phyloP scores from a whole-genome alignment of 2,329 filamentous ascomycete species.

The Aspergillus ruber region DNA sequence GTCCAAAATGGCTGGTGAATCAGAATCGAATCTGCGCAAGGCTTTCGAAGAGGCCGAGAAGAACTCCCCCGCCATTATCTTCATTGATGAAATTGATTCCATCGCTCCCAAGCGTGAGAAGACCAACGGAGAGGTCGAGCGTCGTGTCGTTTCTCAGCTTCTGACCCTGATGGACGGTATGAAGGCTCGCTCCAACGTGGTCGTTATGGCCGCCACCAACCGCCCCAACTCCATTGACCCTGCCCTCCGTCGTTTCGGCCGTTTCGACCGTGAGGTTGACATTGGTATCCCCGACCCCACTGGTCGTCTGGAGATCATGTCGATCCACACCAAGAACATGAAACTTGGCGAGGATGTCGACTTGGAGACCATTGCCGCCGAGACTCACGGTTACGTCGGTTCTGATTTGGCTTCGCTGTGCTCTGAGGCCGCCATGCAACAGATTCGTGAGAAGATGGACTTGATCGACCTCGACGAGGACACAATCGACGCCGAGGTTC shows the following conservation, averaged over 20 bases:
- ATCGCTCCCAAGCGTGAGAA: constrained; percentile 99
- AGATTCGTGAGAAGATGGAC: constrained; percentile 99
- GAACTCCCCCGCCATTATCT: constrained; percentile 98
- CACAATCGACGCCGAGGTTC: constrained; percentile 95
- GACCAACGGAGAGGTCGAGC: constrained; percentile 98
- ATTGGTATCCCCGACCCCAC: constrained; percentile 97
- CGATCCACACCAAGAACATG: constrained; percentile 99
- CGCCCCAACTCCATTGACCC: constrained; percentile 98
- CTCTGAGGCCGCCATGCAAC: constrained; percentile 98
- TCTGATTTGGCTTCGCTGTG: constrained; percentile 97
- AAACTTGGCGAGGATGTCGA: constrained; percentile 96
- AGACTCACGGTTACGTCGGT: constrained; percentile 98
- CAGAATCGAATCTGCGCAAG: constrained; percentile 94
- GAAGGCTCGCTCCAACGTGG: constrained; percentile 97
- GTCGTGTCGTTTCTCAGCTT: constrained; percentile 95
- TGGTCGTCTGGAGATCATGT: constrained; percentile 95
- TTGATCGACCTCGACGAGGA: constrained; percentile 98
- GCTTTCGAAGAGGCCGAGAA: constrained; percentile 99
- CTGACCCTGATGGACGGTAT: constrained; percentile 98
- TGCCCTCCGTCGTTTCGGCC: constrained; percentile 92
- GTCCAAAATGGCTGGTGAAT: constrained; percentile 99
- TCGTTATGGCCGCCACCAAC: constrained; percentile 99
- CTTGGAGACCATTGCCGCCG: constrained; percentile 88
- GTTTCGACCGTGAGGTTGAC: constrained; percentile 98
- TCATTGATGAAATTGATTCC: constrained; percentile 98